phyloP scores from a whole-genome alignment of 1,139 yeast genomes.

The Kodamaea sp. region DNA sequence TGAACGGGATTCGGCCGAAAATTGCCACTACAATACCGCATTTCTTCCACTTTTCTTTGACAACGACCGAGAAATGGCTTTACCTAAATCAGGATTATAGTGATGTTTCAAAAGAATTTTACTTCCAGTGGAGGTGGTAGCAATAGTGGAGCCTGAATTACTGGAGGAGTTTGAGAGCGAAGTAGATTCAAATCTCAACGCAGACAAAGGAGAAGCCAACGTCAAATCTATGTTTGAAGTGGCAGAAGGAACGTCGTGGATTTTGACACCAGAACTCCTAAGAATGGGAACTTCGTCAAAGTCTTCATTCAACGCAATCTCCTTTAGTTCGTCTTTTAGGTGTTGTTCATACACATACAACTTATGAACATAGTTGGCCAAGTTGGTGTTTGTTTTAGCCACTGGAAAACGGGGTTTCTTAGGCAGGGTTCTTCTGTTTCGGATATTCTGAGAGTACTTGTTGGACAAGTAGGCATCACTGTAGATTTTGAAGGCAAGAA shows the following conservation, averaged over 20 bases:
- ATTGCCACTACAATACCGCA: background rate
- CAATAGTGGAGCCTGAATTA: background rate
- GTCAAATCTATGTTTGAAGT: background rate
- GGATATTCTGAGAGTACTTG: background rate
- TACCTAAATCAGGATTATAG: conserved; percentile 11
- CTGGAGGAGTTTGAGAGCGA: background rate
- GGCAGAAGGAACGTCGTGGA: background rate
- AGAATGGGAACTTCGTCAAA: background rate
- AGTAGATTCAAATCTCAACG: background rate
- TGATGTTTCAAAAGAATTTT: conserved; percentile 11
- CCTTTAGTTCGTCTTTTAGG: conserved; percentile 6
- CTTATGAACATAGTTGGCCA: conserved; percentile 25
- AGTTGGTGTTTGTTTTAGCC: conserved; percentile 25
- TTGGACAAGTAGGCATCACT: conserved; percentile 3
- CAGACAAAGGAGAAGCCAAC: background rate
- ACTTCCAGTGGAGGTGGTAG: conserved; percentile 5
- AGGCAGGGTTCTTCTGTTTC: background rate
- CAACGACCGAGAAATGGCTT: conserved; percentile 8
- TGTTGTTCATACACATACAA: conserved; percentile 19
- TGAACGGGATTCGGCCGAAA: too few species aligned
- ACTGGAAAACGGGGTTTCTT: conserved; percentile 21
- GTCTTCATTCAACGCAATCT: background rate
- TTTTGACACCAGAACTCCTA: background rate
- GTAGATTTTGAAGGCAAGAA: conserved; percentile 9
- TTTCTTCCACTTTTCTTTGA: conserved; percentile 3